phyloP scores from a whole-genome alignment of 2,329 filamentous ascomycete species.

The Cordyceps fumosorosea region DNA sequence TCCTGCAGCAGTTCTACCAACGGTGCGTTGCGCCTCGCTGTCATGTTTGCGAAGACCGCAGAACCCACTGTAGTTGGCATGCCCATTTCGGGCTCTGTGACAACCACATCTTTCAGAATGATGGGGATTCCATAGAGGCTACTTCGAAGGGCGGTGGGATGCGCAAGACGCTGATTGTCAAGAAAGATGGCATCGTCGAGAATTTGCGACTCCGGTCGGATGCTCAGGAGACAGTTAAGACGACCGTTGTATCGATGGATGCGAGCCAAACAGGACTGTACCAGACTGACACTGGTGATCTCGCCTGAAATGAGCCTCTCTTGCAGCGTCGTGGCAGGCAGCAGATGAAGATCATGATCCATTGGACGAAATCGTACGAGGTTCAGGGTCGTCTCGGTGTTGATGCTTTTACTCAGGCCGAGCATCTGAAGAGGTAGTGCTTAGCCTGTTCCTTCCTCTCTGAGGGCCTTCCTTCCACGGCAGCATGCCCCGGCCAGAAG shows the following conservation, averaged over 20 bases:
- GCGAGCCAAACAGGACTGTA: not conserved
- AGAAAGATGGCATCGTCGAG: conserved; percentile 2
- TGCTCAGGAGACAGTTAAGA: not conserved
- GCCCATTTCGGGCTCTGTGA: conserved; percentile 8
- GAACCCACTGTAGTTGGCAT: conserved; percentile 12
- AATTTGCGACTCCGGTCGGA: not conserved
- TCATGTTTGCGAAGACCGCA: not conserved
- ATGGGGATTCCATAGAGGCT: conserved; percentile 10
- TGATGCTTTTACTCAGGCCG: not conserved
- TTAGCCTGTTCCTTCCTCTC: not conserved
- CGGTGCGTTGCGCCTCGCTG: not conserved
- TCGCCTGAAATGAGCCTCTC: not conserved
- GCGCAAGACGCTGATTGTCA: conserved; percentile 7
- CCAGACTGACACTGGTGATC: conserved; percentile 4
- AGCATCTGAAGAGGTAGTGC: not conserved
- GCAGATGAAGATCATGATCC: not conserved
- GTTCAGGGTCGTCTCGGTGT: not conserved
- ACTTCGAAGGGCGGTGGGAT: not conserved
- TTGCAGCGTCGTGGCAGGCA: conserved; percentile 6
- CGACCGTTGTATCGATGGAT: conserved; percentile 4
- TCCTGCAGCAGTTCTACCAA: conserved; percentile 8
- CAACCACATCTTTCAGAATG: conserved; percentile 10
- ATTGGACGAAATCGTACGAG: not conserved
- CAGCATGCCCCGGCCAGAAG: not conserved
- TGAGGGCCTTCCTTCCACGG: no score